Percentiles rank a stretch among this genome's conserved stretches.
Evolutionary conservation across 176 grass and related monocot genomes (phyloP).

Genomic region (Oryza australiensis): DNA sequence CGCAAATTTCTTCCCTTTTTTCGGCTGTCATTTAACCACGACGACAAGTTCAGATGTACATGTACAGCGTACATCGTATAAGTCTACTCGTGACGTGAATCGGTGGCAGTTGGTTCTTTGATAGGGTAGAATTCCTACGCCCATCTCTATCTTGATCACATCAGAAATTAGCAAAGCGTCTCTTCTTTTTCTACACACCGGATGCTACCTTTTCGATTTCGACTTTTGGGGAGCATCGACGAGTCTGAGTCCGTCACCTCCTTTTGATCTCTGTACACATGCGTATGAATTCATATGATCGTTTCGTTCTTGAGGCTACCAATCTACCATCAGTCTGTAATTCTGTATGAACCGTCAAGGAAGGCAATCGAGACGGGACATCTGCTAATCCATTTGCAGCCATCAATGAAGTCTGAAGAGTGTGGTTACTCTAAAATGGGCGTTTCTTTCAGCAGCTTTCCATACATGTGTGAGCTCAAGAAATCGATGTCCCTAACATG

Average conservation of each 20-base stretch:
- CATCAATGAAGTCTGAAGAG: not conserved
- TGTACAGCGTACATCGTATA: not conserved
- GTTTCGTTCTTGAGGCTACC: not conserved
- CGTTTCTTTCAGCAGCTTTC: not conserved
- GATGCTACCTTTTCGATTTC: not conserved
- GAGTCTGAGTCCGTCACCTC: not conserved
- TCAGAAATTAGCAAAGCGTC: conserved; percentile 29
- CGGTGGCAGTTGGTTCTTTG: conserved; percentile 19
- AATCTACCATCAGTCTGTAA: not conserved
- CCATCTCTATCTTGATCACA: not conserved
- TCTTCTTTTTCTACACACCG: conserved; percentile 13
- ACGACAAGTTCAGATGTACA: not conserved
- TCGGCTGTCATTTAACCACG: conserved; percentile 14
- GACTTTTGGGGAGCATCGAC: conserved; percentile 33
- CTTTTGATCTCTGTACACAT: not conserved
- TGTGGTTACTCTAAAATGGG: conserved; percentile 14
- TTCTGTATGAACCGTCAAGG: conserved; percentile 1
- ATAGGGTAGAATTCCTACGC: not conserved
- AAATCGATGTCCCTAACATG: not conserved
- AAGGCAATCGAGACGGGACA: conserved; percentile 1
- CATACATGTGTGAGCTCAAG: not conserved
- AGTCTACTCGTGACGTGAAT: conserved; percentile 27
- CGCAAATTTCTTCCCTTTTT: not conserved
- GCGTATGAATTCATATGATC: not conserved
- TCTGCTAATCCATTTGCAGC: not conserved